These are phyloP conservation scores for Nitzschia putrida DNA, from an alignment of 108 stramenopile genomes.

Conservation along the genomic window DNA sequence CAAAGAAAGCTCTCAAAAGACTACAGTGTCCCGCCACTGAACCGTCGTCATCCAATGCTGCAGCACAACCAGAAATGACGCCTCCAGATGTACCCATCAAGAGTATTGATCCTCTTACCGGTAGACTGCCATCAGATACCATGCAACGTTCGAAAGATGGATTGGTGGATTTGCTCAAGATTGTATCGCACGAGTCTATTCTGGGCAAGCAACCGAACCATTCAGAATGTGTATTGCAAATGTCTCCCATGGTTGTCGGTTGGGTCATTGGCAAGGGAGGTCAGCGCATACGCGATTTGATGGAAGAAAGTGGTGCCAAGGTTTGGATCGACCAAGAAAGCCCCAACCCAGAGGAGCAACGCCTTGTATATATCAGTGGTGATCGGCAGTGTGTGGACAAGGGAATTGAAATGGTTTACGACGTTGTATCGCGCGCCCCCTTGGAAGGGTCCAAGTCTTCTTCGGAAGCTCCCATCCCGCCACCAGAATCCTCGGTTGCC, in stretches of 20 bases:
- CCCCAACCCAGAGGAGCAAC: slow-evolving; percentile 64
- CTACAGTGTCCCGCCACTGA: slow-evolving; percentile 33
- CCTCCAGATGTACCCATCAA: neutral
- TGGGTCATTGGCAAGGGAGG: slow-evolving; percentile 92
- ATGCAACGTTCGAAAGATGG: neutral
- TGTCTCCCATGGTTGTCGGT: slow-evolving; percentile 71
- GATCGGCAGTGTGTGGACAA: slow-evolving; percentile 65
- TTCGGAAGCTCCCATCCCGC: neutral
- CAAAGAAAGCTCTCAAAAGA: slow-evolving; percentile 87
- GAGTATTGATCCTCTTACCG: neutral
- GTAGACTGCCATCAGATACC: neutral
- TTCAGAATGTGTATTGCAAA: slow-evolving; percentile 30
- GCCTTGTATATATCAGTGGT: slow-evolving; percentile 89
- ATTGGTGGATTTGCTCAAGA: slow-evolving; percentile 14
- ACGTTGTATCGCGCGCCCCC: slow-evolving; percentile 77
- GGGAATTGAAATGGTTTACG: slow-evolving; percentile 75
- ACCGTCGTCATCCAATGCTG: neutral
- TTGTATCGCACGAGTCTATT: slow-evolving; percentile 20
- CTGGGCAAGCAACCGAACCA: slow-evolving; percentile 20
- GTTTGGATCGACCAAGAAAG: slow-evolving; percentile 93
- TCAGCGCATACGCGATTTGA: slow-evolving; percentile 83
- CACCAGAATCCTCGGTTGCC: neutral
- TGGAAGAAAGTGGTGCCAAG: slow-evolving; percentile 89
- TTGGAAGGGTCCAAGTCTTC: slow-evolving; percentile 34
- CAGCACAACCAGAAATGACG: slow-evolving; percentile 5